Evolutionary conservation across 1,284 basidiomycete species (phyloP).

Genomic region (Boletus mariae): DNA sequence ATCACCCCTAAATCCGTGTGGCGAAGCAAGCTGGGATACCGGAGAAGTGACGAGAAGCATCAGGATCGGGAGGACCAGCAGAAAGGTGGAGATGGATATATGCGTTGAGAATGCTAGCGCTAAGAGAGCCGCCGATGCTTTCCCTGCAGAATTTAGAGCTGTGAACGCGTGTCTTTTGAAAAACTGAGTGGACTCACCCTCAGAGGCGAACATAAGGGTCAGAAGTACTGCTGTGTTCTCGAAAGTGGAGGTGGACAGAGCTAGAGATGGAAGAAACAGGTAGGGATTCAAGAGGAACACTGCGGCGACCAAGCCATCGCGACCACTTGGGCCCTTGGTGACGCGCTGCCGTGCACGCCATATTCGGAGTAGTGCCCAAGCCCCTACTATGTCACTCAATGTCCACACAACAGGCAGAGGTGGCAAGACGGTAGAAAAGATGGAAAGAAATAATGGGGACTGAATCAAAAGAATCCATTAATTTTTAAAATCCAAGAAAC

Average conservation of each 20-base stretch:
- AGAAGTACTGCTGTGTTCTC: slow-evolving; percentile 72
- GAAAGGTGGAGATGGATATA: slow-evolving; percentile 64
- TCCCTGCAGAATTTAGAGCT: slow-evolving; percentile 39
- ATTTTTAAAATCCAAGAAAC: neutral
- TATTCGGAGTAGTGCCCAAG: slow-evolving; percentile 63
- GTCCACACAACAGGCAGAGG: slow-evolving; percentile 68
- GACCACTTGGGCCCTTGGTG: slow-evolving; percentile 33
- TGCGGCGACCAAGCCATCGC: slow-evolving; percentile 58
- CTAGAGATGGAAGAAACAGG: slow-evolving; percentile 72
- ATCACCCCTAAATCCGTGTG: slow-evolving; percentile 42
- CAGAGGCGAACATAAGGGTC: slow-evolving; percentile 68
- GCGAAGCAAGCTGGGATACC: slow-evolving; percentile 60
- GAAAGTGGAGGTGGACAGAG: slow-evolving; percentile 76
- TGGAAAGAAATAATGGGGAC: slow-evolving; percentile 79
- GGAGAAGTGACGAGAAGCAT: slow-evolving; percentile 63
- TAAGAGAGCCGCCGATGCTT: slow-evolving; percentile 53
- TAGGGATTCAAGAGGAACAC: slow-evolving; percentile 88
- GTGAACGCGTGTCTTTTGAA: neutral
- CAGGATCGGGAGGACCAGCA: slow-evolving; percentile 67
- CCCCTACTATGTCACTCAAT: slow-evolving; percentile 59
- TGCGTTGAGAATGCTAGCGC: slow-evolving; percentile 68
- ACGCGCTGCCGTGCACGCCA: slow-evolving; percentile 60
- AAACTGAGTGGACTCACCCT: slow-evolving; percentile 43
- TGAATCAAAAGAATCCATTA: slow-evolving; percentile 30
- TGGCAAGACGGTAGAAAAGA: slow-evolving; percentile 70